Conservation (phyloP, 305 asterid species). For the Fraxinus platypoda region DNA sequence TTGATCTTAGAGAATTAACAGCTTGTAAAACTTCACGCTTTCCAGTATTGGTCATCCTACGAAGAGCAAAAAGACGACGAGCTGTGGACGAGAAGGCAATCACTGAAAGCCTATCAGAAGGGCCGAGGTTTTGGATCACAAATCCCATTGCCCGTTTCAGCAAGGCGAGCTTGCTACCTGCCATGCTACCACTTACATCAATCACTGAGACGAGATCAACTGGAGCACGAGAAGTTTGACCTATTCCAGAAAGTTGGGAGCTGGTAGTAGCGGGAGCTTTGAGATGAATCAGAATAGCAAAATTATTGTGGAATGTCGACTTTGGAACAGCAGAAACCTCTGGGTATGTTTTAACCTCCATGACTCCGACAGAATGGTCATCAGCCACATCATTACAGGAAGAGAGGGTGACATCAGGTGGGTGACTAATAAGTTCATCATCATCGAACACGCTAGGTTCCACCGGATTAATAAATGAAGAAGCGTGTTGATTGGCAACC, state of each 20-base stretch:
- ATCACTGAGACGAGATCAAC: slow-evolving; percentile 83
- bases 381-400: slow-evolving; percentile 13
- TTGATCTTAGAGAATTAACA: slow-evolving; percentile 65
- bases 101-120: slow-evolving; percentile 81
- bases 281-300: slow-evolving; percentile 63
- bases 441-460: slow-evolving; percentile 77
- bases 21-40: slow-evolving; percentile 69
- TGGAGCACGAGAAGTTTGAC: slow-evolving; percentile 59
- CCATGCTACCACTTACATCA: slow-evolving; percentile 98
- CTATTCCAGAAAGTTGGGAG: slow-evolving; percentile 20
- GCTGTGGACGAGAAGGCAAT: slow-evolving; percentile 84
- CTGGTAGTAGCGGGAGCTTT: slow-evolving; percentile 56
- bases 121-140: slow-evolving; percentile 75
- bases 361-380: slow-evolving; percentile 19
- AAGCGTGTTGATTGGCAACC: slow-evolving; percentile 25
- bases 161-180: slow-evolving; percentile 85
- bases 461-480: slow-evolving; percentile 27
- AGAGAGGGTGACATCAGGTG: slow-evolving; percentile 20
- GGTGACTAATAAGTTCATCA: slow-evolving; percentile 48
- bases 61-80: slow-evolving; percentile 77
- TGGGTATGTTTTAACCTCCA: slow-evolving; percentile 53
- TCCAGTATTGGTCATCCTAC: slow-evolving; percentile 65
- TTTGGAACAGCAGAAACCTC: slow-evolving; percentile 68
- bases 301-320: slow-evolving; percentile 37
- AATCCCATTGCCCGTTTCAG: slow-evolving; percentile 92